Evolutionary conservation across 2,329 filamentous ascomycete genomes (phyloP), one percentile per base, ranked within the genome.

Genomic region (Colletotrichum tanaceti): DNA sequence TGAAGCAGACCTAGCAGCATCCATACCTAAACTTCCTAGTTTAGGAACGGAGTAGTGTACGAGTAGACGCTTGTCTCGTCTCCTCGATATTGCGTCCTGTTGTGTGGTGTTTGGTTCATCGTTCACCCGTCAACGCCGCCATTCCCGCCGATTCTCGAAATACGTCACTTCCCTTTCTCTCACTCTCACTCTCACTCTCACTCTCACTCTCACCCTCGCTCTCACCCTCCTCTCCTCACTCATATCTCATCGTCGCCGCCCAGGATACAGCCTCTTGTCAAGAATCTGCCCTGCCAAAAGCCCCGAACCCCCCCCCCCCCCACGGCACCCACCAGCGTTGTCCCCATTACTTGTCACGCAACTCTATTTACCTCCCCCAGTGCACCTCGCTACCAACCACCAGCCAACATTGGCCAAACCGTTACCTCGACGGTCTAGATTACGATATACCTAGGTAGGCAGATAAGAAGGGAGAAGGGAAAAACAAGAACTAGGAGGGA

Each of bases 231-330:
- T 9, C 20, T 43, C 18, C 5, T 43, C 14, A 4, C 38, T 41
- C 38, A n/a, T 28, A 18, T 35, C 24, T 58, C 28, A 20, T 9
- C 5, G 14, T 28, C 11, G 55, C 47, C 24, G n/a, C 57, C 41
- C 11, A 14, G 13, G 43, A 38, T 22, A 28, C 18, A 4, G n/a
- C 18, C 20, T 59, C 43, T 49, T 28, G 10, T 28, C 11, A 22
- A 22, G 39, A 59, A 22, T 39, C 44, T 58, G 55, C 41, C 55
- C 55, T 58, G 41, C 55, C 55, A 58, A 43, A 22, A 28, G n/a
- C n/a, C 43, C 11, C n/a, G n/a, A 28, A 49, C 16, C 28, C 28
- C 28, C n/a, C n/a, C n/a, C n/a, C n/a, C n/a, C n/a, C n/a, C n/a
- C n/a, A n/a, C n/a, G n/a, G n/a, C n/a, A 32, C 28, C 28, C 28